Percentiles rank a stretch among this genome's conserved stretches.
Conservation (phyloP, 2,329 filamentous ascomycete species). For the Penicillium sumatraense region DNA sequence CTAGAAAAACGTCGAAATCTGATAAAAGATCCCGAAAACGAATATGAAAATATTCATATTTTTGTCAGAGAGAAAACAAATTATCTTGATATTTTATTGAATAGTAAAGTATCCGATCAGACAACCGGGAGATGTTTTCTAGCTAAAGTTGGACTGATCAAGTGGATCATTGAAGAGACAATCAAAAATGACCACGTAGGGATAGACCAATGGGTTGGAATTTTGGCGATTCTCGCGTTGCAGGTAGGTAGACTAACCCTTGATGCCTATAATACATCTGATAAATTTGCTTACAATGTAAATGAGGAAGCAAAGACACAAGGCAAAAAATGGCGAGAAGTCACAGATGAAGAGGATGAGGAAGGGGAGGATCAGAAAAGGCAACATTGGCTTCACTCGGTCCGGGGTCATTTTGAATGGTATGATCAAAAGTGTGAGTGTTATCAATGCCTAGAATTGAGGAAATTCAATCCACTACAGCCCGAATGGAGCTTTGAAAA, state of each 20-base stretch:
- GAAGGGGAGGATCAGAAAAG: neutral
- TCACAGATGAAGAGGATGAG: neutral
- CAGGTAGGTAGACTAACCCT: neutral
- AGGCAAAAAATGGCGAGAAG: neutral
- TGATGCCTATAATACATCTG: neutral
- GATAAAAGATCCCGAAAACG: neutral
- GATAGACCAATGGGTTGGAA: neutral
- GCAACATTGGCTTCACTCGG: neutral
- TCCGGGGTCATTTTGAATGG: neutral
- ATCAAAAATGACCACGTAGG: neutral
- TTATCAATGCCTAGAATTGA: neutral
- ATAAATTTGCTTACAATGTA: neutral
- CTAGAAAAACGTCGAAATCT: neutral
- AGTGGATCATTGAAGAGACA: neutral
- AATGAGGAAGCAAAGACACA: neutral
- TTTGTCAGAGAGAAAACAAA: neutral
- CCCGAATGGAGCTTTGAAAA: neutral
- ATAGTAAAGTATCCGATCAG: neutral
- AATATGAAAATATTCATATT: neutral
- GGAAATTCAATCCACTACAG: neutral
- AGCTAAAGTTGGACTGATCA: neutral
- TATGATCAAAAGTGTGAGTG: neutral
- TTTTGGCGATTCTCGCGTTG: neutral
- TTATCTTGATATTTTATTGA: neutral
- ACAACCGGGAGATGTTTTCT: neutral